Evolutionary conservation across 805 yeast genomes (phyloP).

Genomic region (Myxozyma neglecta): DNA sequence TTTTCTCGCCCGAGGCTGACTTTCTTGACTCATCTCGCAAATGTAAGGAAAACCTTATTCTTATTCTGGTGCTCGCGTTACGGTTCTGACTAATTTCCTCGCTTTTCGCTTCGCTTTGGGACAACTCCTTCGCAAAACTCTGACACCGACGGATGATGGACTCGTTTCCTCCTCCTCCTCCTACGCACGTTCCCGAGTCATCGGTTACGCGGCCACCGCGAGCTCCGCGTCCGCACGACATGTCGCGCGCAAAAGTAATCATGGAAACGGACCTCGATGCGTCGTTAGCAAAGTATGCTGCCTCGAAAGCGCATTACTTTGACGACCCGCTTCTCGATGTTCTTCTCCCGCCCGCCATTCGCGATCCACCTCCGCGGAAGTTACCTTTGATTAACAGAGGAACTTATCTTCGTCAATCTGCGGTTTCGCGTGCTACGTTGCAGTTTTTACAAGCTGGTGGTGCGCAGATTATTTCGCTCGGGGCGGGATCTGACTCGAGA

Average conservation of each 20-base stretch:
- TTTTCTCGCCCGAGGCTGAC: neutral
- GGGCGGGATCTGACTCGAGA: constrained; percentile 80
- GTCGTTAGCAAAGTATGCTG: constrained; percentile 51
- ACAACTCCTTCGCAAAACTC: neutral
- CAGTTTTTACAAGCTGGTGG: constrained; percentile 3
- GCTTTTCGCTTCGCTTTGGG: neutral
- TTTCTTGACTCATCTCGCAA: neutral
- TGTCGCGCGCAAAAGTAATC: constrained; percentile 45
- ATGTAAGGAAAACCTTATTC: neutral
- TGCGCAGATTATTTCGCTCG: constrained; percentile 62
- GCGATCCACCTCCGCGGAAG: constrained; percentile 40
- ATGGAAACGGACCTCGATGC: constrained; percentile 65
- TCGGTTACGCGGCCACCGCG: neutral
- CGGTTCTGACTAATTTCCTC: too few species aligned
- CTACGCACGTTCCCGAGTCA: neutral
- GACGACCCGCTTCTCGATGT: constrained; percentile 43
- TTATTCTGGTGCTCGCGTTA: neutral
- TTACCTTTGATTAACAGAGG: constrained; percentile 64
- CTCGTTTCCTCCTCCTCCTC: neutral
- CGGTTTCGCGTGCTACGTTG: constrained; percentile 15
- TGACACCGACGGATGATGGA: neutral
- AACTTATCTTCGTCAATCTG: constrained; percentile 43
- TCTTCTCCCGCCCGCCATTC: constrained; percentile 28
- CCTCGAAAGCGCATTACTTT: constrained; percentile 49
- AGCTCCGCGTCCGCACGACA: constrained; percentile 5